Evolutionary conservation across 208 protist genomes (phyloP).

Genomic region (Acanthamoeba triangularis): DNA sequence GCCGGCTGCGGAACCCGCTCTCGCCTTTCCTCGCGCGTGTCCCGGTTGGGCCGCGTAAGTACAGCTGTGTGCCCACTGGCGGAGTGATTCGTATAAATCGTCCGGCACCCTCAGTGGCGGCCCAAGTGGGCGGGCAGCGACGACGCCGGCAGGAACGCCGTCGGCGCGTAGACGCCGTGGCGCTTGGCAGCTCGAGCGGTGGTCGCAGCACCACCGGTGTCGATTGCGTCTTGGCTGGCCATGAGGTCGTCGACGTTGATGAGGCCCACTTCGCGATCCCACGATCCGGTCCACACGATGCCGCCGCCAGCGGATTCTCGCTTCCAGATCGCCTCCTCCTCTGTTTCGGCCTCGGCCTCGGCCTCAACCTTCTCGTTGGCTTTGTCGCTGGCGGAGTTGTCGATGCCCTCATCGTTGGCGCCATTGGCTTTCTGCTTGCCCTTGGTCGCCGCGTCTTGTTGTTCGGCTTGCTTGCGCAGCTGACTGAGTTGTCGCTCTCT

Average conservation of each 20-base stretch:
- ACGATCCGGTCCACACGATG: constrained; percentile 31
- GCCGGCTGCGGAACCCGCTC: neutral
- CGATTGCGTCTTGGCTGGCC: neutral
- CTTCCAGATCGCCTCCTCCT: neutral
- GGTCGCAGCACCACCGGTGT: neutral
- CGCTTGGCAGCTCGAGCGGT: no score
- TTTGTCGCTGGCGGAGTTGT: neutral
- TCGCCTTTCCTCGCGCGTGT: neutral
- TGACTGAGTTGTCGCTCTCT: neutral
- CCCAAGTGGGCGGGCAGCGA: neutral
- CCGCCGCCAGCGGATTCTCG: neutral
- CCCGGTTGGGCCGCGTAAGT: no score
- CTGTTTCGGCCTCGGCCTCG: neutral
- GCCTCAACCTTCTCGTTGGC: neutral
- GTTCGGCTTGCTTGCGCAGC: neutral
- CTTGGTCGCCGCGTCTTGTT: neutral
- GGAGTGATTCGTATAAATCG: neutral
- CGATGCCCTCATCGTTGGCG: no score
- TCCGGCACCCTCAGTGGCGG: neutral
- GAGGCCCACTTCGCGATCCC: constrained; percentile 11
- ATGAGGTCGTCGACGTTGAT: constrained; percentile 7
- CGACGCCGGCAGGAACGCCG: neutral
- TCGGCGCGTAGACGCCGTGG: no score
- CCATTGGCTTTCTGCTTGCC: no score
- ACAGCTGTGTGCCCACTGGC: neutral